A percentile compares a stretch with the other conserved stretches of the same genome.
Conservation (phyloP, 176 grass and related monocot species). For the Aegilops longissima region DNA sequence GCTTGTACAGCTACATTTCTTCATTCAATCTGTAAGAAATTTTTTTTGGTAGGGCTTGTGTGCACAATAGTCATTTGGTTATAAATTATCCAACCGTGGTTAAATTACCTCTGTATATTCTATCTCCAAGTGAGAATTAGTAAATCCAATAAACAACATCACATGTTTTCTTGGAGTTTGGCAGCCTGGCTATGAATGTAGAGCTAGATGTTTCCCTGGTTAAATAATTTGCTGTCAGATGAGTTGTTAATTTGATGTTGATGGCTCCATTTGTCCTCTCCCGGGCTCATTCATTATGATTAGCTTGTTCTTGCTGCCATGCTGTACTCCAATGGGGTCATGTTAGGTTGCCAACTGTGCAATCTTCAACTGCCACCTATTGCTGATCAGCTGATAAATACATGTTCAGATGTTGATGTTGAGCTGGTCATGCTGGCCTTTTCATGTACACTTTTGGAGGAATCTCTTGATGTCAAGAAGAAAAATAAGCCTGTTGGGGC, state of each 20-base stretch:
- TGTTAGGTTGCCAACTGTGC: conserved; percentile 34
- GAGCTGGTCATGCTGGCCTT: conserved; percentile 24
- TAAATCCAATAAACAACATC: conserved; percentile 27
- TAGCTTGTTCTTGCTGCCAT: conserved; percentile 31
- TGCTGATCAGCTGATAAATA: conserved; percentile 26
- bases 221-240: conserved; percentile 27
- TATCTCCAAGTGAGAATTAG: conserved; percentile 19
- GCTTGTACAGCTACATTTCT: conserved; percentile 95
- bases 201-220: neutral
- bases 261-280: conserved; percentile 42
- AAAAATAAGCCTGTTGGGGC: conserved; percentile 3
- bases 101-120: conserved; percentile 51
- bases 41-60: conserved; percentile 61
- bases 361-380: conserved; percentile 46
- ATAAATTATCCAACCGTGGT: conserved; percentile 47
- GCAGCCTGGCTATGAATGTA: conserved; percentile 28
- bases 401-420: conserved; percentile 22
- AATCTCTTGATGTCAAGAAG: conserved; percentile 25
- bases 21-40: conserved; percentile 94
- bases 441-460: conserved; percentile 30
- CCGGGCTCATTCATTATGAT: conserved; percentile 18
- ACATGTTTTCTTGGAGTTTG: conserved; percentile 30
- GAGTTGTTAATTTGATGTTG: conserved; percentile 40
- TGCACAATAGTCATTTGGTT: conserved; percentile 41
- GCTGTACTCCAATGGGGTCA: conserved; percentile 20